phyloP scores from a whole-genome alignment of 345 rosid genomes.

The Ceriops decandra region DNA sequence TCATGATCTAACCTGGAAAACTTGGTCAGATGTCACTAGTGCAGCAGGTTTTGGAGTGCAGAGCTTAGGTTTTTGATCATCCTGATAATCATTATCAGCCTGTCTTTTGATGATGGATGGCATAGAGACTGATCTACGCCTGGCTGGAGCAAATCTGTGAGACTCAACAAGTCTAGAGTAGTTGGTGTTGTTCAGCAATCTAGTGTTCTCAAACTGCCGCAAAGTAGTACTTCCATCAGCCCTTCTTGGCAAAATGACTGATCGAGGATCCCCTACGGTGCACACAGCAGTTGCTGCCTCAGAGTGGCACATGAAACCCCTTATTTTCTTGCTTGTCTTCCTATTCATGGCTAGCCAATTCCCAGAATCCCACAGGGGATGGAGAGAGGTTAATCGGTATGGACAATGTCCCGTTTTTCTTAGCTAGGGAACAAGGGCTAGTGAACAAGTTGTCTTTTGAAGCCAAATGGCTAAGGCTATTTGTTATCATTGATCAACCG shows the following conservation, averaged over 20 bases:
- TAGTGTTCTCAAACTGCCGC: conserved; percentile 1
- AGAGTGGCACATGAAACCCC: conserved; percentile 64
- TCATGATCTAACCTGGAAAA: conserved; percentile 37
- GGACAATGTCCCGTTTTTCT: neutral
- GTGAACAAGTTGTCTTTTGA: neutral
- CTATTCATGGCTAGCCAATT: neutral
- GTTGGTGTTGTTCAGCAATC: conserved; percentile 20
- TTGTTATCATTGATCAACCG: neutral
- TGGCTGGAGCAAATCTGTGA: conserved; percentile 7
- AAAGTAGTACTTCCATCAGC: conserved; percentile 8
- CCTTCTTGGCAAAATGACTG: conserved; percentile 40
- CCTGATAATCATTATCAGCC: neutral
- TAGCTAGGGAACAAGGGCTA: conserved; percentile 1
- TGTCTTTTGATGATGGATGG: conserved; percentile 17
- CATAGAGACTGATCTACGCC: conserved; percentile 4
- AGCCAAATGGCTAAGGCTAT: neutral
- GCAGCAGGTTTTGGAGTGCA: conserved; percentile 9
- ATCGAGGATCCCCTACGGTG: conserved; percentile 36
- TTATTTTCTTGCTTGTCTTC: conserved; percentile 32
- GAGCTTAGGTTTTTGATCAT: conserved; percentile 10
- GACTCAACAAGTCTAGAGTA: conserved; percentile 36
- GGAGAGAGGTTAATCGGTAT: neutral
- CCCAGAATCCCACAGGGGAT: neutral
- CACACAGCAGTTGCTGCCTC: conserved; percentile 44
- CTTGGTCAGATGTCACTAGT: conserved; percentile 24